Conservation (phyloP, 176 grass and related monocot genomes). For the Avena atlantica region DNA sequence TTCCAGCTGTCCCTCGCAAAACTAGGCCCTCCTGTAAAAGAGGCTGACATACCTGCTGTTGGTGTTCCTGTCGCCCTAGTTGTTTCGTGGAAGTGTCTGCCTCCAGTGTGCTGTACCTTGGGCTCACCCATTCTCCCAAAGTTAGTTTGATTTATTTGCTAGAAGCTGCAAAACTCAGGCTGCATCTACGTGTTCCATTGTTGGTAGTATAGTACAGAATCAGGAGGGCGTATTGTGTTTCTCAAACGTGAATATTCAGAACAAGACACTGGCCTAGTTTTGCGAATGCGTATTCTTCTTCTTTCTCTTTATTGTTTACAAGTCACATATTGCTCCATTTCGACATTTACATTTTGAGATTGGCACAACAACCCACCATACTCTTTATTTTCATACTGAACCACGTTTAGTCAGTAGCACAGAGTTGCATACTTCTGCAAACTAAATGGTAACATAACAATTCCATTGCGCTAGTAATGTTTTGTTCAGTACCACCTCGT, state of each 20-base stretch:
- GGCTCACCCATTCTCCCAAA: background rate
- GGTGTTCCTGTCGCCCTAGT: background rate
- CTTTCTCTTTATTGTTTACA: background rate
- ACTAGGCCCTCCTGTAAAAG: background rate
- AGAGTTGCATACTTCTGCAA: background rate
- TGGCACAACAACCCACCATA: background rate
- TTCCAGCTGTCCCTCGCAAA: background rate
- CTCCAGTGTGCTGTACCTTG: background rate
- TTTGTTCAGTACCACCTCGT: background rate
- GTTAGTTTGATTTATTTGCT: constrained; percentile 1
- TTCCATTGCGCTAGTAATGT: background rate
- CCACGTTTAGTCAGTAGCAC: too few species aligned
- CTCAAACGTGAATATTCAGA: background rate
- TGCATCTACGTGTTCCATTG: background rate
- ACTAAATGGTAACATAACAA: background rate
- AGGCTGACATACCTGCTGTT: background rate
- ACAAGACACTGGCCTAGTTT: background rate
- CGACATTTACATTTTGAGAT: background rate
- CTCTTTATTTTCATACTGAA: background rate
- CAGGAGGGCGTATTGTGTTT: background rate
- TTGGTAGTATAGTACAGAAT: background rate
- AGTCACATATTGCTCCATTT: background rate
- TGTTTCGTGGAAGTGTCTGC: background rate
- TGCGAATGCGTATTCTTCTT: background rate
- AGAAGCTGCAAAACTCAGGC: background rate